Base-by-base conservation (phyloP, 306 rosid species). In the Vigna mungo region DNA sequence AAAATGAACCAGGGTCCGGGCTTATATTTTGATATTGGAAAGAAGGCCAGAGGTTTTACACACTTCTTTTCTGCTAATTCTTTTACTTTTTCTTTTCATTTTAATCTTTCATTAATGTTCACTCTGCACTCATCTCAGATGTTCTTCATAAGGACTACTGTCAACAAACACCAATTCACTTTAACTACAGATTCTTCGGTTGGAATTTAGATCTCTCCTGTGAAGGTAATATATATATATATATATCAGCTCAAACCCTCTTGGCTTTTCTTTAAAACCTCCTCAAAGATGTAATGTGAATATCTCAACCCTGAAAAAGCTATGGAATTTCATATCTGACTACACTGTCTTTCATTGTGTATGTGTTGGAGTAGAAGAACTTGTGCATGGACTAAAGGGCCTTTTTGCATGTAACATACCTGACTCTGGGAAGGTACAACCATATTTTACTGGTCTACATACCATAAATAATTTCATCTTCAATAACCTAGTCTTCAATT, bases 11-110 rank as follows among this genome's bases (percentile, higher is more conserved):
- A 37, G 32, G 14, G 48, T 65, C 71, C 71, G n/a, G 71, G 71
- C 34, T 65, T 65, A 41, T 65, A 65, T 65, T 65, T 65, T 65
- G 52, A 65, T 41, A 65, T 65, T 41, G 71, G 71, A 39, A 65
- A 65, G 71, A 65, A 65, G 52, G 71, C 71, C 34, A 65, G 71
- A 65, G 71, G 71, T 65, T 65, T 65, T 39, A 65, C 52, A 11
- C 12, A 41, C 4, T 17, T 39, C 70, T 65, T 10, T 65, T 65
- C 32, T 65, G 34, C 51, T 27, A 41, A 39, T 65, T 39, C 12
- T 64, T 64, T 39, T 1, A 15, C 27, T 64, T 62, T 2, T 1
- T 2, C 5, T 60, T 62, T 62, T 9, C 23, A 32, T 62, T 62
- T 63, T n/a, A 36, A 36, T 37, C 32, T 65, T 65, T 18, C 30